phyloP scores from a whole-genome alignment of 1,139 yeast species.

The Protomyces macrosporus region DNA sequence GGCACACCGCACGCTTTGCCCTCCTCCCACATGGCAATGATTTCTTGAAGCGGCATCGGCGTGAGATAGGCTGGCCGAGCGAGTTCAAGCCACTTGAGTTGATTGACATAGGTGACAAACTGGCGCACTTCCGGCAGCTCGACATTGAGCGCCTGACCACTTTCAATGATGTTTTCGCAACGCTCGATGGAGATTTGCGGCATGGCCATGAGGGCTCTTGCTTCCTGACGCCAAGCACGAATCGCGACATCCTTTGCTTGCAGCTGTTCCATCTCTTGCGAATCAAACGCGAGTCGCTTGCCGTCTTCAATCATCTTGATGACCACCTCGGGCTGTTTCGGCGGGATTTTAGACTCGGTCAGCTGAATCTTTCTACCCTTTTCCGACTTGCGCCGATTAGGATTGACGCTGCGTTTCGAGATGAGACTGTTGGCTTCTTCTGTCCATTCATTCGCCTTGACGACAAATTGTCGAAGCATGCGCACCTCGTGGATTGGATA shows the following conservation, averaged over 20 bases:
- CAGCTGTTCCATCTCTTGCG: conserved; percentile 59
- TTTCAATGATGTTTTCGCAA: conserved; percentile 38
- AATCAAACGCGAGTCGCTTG: conserved; percentile 48
- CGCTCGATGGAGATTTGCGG: conserved; percentile 33
- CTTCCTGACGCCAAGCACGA: conserved; percentile 50
- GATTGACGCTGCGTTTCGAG: conserved; percentile 48
- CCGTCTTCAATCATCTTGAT: conserved; percentile 47
- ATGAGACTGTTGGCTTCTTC: conserved; percentile 54
- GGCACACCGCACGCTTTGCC: conserved; percentile 39
- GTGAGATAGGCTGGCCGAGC: conserved; percentile 33
- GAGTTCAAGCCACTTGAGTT: conserved; percentile 47
- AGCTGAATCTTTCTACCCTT: conserved; percentile 32
- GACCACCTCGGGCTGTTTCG: conserved; percentile 35
- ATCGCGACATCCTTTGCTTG: conserved; percentile 53
- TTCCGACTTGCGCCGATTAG: conserved; percentile 38
- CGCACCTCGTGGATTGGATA: conserved; percentile 39
- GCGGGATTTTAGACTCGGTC: neutral
- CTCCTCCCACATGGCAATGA: conserved; percentile 44
- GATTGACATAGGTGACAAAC: conserved; percentile 48
- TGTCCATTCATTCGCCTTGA: conserved; percentile 49
- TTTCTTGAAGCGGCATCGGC: conserved; percentile 38
- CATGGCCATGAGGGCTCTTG: conserved; percentile 39
- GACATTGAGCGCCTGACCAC: conserved; percentile 59
- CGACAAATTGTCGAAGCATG: conserved; percentile 45
- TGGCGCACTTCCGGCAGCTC: conserved; percentile 50